Conservation (phyloP, 1,139 yeast genomes). For the Ogataea hybrid region DNA sequence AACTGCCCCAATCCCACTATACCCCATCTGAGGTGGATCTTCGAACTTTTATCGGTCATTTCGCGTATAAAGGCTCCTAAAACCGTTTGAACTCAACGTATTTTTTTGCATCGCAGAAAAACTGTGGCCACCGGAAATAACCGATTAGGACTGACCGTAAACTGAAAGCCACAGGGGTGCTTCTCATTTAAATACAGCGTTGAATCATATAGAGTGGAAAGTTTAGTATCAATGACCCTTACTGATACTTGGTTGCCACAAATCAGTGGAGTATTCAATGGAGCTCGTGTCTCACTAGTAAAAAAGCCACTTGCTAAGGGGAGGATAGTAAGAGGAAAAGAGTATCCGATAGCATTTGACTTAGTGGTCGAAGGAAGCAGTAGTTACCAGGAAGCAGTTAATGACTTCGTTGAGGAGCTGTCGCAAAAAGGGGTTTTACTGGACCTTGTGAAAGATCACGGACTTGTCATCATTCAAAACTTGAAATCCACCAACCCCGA, state of each 20-base stretch:
- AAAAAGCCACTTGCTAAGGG: too few species aligned
- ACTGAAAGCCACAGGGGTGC: background rate
- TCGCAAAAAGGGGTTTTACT: slow-evolving; percentile 8
- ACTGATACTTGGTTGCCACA: too few species aligned
- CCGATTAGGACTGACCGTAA: background rate
- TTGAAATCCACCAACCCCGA: slow-evolving; percentile 10
- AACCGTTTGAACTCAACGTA: too few species aligned
- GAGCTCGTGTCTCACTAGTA: too few species aligned
- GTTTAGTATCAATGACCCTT: too few species aligned
- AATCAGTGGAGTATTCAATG: too few species aligned
- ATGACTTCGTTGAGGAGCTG: slow-evolving; percentile 15
- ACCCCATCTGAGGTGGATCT: slow-evolving; percentile 13
- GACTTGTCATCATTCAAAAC: slow-evolving; percentile 11
- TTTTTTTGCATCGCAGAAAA: too few species aligned
- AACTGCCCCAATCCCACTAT: slow-evolving; percentile 16
- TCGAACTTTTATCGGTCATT: too few species aligned
- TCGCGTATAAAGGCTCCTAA: too few species aligned
- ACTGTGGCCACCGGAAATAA: too few species aligned
- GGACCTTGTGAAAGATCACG: slow-evolving; percentile 10
- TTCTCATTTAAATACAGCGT: background rate
- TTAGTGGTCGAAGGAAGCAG: background rate
- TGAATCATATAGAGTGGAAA: too few species aligned
- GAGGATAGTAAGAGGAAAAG: background rate
- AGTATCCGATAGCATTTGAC: slow-evolving; percentile 16
- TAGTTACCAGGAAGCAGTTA: slow-evolving; percentile 1